Evolutionary conservation across 176 grass and related monocot genomes (phyloP), one percentile per base, ranked within the genome.

Genomic region (Carex cristatella): DNA sequence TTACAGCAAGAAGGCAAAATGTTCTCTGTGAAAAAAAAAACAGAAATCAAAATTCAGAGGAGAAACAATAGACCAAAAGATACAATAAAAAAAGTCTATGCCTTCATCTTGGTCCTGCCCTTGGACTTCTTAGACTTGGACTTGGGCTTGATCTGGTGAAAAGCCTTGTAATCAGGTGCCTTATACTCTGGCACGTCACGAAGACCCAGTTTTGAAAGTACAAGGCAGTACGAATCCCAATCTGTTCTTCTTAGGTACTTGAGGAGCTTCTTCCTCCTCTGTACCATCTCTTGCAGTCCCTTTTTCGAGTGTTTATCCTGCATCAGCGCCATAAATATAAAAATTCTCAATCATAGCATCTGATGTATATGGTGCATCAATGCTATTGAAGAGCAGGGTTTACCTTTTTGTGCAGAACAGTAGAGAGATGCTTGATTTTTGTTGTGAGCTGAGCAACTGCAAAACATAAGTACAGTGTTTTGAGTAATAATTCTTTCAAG

Each of bases 291-390:
- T 77, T 89, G 88, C 40, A 98, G 91, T 40, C 96, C 96, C 83
- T 95, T 98, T 72, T 80, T 89, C 1, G 96, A 98, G 85, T 98
- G 96, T 80, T 95, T 99, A 81, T 99, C 96, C 96, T 99, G 83
- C 8, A 69, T 42, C 31, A 27, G 11, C 71, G 32, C 1, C 63
- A 69, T 23, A 57, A 16, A 27, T 8, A 58, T 59, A 55, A 11
- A 78, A 51, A 53, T 15, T 38, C 18, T 11, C 11, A 49, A 30
- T 53, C 4, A 38, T 32, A 32, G 13, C 23, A 5, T 58, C 19
- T 54, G 28, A 14, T 40, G 38, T 40, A 40, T 35, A 14, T 35
- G 6, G 13, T 4, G 4, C 30, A 58, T 58, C 51, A 57, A 66
- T 13, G 31, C 19, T 33, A 59, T 68, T 64, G 63, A 48, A 68